A percentile compares a stretch with the other conserved stretches of the same genome.
Conservation (phyloP, 73 alveolate genomes). For the Effrenium voratum region DNA sequence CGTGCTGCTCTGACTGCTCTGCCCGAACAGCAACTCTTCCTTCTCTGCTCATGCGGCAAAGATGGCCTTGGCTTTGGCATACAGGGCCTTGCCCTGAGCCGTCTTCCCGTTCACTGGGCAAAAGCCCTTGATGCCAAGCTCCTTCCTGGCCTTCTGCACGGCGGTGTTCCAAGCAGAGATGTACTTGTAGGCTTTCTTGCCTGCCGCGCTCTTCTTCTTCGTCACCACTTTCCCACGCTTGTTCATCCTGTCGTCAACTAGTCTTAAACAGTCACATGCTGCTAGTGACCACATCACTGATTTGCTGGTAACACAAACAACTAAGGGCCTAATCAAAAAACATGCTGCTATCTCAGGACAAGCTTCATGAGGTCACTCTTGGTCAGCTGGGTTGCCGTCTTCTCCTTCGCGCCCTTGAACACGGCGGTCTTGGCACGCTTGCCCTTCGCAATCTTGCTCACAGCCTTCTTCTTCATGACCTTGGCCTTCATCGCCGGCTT, state of each 20-base stretch:
- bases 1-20: too few relatives aligned
- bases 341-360: too few relatives aligned
- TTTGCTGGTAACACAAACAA: too few relatives aligned
- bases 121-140: conserved; percentile 63
- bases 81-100: conserved; percentile 78
- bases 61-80: conserved; percentile 78
- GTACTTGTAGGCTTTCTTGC: conserved; percentile 27
- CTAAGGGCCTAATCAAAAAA: too few relatives aligned
- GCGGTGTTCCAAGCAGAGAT: neutral
- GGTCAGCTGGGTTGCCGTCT: conserved; percentile 3
- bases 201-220: neutral
- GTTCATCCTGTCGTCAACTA: too few relatives aligned
- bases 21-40: neutral
- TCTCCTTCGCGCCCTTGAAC: conserved; percentile 60
- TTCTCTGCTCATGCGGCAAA: conserved; percentile 17
- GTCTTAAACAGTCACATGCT: too few relatives aligned
- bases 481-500: too few relatives aligned
- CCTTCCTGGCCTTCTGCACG: conserved; percentile 49
- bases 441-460: conserved; percentile 75
- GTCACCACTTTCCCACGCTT: conserved; percentile 32
- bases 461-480: conserved; percentile 75
- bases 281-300: too few relatives aligned
- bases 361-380: conserved; percentile 17
- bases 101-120: conserved; percentile 59
- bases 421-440: conserved; percentile 35